Conservation (phyloP, 129 eudicot genomes). For the Saposhnikovia divaricata region DNA sequence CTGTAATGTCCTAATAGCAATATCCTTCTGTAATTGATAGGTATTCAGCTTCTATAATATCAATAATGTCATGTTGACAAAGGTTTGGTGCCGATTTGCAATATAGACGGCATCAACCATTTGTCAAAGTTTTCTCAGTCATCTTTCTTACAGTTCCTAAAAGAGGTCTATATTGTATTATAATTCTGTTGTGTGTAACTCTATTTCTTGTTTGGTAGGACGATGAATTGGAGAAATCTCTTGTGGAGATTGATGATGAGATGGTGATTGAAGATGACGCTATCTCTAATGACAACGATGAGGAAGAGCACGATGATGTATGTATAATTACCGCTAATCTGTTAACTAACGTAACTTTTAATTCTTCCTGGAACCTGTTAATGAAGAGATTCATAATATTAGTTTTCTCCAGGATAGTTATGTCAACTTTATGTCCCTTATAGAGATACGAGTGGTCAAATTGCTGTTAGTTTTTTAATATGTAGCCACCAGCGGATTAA, state of each 20-base stretch:
- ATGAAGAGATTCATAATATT: neutral
- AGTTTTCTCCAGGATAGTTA: too few relatives aligned
- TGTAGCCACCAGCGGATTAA: neutral
- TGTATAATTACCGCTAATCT: slow-evolving; percentile 3
- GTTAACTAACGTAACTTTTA: neutral
- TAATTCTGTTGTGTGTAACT: neutral
- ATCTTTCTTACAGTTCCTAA: neutral
- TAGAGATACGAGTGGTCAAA: neutral
- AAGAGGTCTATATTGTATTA: neutral
- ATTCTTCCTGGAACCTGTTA: neutral
- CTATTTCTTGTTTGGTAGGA: slow-evolving; percentile 44
- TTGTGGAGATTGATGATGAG: slow-evolving; percentile 85
- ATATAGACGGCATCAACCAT: neutral
- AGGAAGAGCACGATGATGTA: slow-evolving; percentile 77
- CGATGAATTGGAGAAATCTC: slow-evolving; percentile 84
- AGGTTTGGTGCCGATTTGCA: neutral
- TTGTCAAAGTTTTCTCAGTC: neutral
- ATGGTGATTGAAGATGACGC: slow-evolving; percentile 96
- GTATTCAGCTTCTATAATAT: neutral
- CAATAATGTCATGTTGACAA: neutral
- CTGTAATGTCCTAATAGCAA: neutral
- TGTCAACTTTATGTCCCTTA: neutral
- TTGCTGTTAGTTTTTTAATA: neutral
- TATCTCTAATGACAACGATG: slow-evolving; percentile 86
- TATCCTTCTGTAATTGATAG: neutral